Conservation (phyloP, 352 stramenopile species). For the Phytophthora podocarpi region DNA sequence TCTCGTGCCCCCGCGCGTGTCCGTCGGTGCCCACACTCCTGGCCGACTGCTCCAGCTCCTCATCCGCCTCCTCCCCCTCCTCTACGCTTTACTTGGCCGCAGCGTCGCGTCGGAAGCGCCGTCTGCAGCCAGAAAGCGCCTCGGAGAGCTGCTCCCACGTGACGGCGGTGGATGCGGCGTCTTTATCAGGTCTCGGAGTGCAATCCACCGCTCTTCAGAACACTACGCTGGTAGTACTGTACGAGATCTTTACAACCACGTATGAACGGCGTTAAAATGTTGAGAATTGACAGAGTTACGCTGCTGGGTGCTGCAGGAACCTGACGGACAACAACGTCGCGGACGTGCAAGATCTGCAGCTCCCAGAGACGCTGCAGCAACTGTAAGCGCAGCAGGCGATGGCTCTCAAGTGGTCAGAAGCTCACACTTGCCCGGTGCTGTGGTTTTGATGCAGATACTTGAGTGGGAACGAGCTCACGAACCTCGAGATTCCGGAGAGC, state of each 20-base stretch:
- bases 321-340: constrained; percentile 23
- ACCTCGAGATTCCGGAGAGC: constrained; percentile 20
- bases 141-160: constrained; percentile 17
- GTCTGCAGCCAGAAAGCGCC: constrained; percentile 3
- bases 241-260: not conserved
- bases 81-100: constrained; percentile 13
- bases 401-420: not conserved
- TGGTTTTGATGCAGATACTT: constrained; percentile 23
- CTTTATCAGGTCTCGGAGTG: constrained; percentile 18
- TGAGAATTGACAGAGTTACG: constrained; percentile 18
- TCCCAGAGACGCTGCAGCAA: constrained; percentile 21
- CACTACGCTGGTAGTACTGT: constrained; percentile 18
- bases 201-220: constrained; percentile 4
- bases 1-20: constrained; percentile 18
- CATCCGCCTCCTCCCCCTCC: not conserved
- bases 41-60: constrained; percentile 4
- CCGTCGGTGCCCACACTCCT: constrained; percentile 22
- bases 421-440: too few species aligned
- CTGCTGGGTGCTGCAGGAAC: constrained; percentile 13
- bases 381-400: constrained; percentile 11
- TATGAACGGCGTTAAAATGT: not conserved
- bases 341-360: constrained; percentile 13
- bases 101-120: constrained; percentile 3
- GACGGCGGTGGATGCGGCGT: constrained; percentile 14
- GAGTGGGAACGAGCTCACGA: constrained; percentile 18